Percentiles rank a stretch among this genome's conserved stretches.
These are phyloP conservation scores for Colletotrichum tofieldiae DNA, from an alignment of 2,329 filamentous ascomycete species.

Conservation along the genomic window DNA sequence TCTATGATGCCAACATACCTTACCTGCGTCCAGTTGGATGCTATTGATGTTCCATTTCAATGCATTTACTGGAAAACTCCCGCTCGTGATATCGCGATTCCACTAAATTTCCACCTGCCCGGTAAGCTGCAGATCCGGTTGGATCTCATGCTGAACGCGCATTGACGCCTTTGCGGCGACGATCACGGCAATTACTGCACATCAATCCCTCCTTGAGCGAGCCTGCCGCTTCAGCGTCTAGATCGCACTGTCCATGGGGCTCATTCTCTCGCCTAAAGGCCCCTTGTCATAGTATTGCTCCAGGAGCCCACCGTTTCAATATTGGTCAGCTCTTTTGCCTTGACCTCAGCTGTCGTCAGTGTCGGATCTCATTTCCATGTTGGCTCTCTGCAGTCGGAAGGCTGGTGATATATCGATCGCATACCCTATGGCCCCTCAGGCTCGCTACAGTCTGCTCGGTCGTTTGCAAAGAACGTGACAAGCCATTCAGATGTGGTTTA, in stretches of 20 bases:
- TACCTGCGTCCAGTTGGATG: background rate
- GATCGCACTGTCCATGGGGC: conserved; percentile 6
- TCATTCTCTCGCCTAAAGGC: background rate
- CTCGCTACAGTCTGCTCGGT: too few relatives aligned
- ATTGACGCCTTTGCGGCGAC: background rate
- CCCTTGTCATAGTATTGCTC: conserved; percentile 21
- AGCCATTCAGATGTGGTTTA: too few relatives aligned
- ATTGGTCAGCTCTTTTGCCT: conserved; percentile 26
- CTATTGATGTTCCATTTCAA: too few relatives aligned
- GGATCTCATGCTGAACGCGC: background rate
- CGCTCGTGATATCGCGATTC: background rate
- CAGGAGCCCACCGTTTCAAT: background rate
- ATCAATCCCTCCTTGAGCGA: background rate
- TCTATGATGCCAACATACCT: background rate
- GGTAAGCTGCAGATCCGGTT: background rate
- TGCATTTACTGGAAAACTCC: background rate
- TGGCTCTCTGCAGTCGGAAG: background rate
- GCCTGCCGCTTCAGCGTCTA: background rate
- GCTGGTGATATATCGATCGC: too few relatives aligned
- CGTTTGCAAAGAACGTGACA: too few relatives aligned
- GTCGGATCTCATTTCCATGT: background rate
- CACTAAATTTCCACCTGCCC: background rate
- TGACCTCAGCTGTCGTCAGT: conserved; percentile 15
- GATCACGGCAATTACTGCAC: background rate
- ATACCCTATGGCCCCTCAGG: too few relatives aligned